These are phyloP conservation scores for Nakazawaea sp. DNA, from an alignment of 805 yeast genomes.

Conservation along the genomic window DNA sequence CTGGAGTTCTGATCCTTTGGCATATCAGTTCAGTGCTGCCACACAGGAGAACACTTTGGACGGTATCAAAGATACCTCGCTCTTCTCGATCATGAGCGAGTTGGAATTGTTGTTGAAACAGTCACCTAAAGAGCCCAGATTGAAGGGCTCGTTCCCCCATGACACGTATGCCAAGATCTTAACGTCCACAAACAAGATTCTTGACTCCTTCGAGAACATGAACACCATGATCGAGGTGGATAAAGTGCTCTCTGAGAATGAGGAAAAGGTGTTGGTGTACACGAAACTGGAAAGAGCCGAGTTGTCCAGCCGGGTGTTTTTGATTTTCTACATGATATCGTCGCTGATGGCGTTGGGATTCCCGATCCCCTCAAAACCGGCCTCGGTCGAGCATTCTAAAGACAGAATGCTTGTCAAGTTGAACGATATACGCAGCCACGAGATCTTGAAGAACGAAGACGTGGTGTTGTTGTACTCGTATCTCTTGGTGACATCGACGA, in stretches of 20 bases:
- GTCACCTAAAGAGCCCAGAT: conserved; percentile 68
- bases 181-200: conserved; percentile 50
- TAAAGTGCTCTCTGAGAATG: conserved; percentile 43
- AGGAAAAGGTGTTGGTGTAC: conserved; percentile 46
- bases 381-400: conserved; percentile 69
- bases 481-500: conserved; percentile 61
- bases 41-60: conserved; percentile 21
- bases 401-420: conserved; percentile 62
- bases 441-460: conserved; percentile 53
- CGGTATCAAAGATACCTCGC: conserved; percentile 36
- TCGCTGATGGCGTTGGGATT: conserved; percentile 70
- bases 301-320: conserved; percentile 62
- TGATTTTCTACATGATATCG: conserved; percentile 73
- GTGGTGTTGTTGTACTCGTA: conserved; percentile 74
- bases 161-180: conserved; percentile 44
- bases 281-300: conserved; percentile 57
- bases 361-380: conserved; percentile 73
- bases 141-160: conserved; percentile 67
- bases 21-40: conserved; percentile 26
- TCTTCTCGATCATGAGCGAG: conserved; percentile 49
- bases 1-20: conserved; percentile 73
- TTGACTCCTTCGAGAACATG: conserved; percentile 73
- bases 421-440: conserved; percentile 43
- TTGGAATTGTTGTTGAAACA: conserved; percentile 54
- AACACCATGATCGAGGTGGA: conserved; percentile 62